Base-by-base conservation (phyloP, 2,329 filamentous ascomycete species). In the Chrysoporthe puriensis region DNA sequence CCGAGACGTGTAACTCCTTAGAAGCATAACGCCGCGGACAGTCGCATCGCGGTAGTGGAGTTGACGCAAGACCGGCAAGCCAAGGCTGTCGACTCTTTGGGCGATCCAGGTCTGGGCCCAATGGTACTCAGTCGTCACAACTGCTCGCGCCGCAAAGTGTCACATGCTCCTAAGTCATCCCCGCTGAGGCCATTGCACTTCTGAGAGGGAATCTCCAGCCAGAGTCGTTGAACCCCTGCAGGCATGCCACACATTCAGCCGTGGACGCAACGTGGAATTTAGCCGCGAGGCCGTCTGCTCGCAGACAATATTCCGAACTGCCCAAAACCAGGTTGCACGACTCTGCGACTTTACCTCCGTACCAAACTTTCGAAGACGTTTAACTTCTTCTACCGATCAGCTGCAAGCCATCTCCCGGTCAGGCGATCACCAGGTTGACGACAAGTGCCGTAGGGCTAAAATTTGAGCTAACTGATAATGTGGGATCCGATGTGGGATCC, bases 231-330 rank as follows among this genome's bases (percentile, higher is more conserved):
- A n/a, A 13, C 34, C 54, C 54, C 16, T 6, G 26, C 50, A 57
- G 26, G 8, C 26, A 34, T 57, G 54, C 54, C 32, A 13, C 16
- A 21, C 54, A 34, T 57, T 36, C 54, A 36, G 54, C 54, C 26
- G 26, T 34, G 54, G 32, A 32, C 34, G 16, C 32, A 57, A 57
- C 54, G 54, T 57, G 54, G 54, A 36, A 57, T 57, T 57, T 57
- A 57, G 54, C 54, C 54, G 54, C 54, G 21, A 57, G 1, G 54
- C 13, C 54, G 8, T 36, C 7, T 34, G 54, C 32, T 57, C 34
- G 54, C 54, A 36, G 54, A 36, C 54, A 16, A 7, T 34, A 36
- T 40, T 57, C 54, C 54, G 54, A n/a, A 36, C 14, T 57, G 32
- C 32, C 54, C 54, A 57, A 57, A 40, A 57, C 54, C 54, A 40